These are phyloP conservation scores for Hura crepitans DNA, from an alignment of 441 rosid genomes.

Conservation along the genomic window DNA sequence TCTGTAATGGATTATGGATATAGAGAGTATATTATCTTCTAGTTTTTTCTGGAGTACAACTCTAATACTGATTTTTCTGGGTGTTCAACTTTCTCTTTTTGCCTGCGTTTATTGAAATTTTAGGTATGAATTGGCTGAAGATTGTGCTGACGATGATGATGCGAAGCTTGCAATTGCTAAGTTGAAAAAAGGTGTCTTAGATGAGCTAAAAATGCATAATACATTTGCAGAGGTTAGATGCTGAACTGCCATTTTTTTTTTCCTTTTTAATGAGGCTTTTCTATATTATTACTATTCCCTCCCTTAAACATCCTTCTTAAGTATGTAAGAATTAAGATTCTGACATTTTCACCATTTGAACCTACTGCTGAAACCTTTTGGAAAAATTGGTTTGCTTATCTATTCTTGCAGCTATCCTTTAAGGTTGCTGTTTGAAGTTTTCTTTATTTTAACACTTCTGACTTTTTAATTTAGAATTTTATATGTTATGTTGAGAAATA, in stretches of 20 bases:
- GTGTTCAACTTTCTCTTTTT: slow-evolving; percentile 1
- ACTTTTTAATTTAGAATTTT: not conserved
- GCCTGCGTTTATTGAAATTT: slow-evolving; percentile 1
- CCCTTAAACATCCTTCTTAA: not conserved
- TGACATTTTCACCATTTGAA: not conserved
- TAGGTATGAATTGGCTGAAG: slow-evolving; percentile 72
- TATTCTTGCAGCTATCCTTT: not conserved
- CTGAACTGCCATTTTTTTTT: not conserved
- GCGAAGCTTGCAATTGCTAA: slow-evolving; percentile 49
- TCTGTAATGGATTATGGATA: not conserved
- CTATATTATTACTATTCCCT: not conserved
- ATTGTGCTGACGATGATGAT: slow-evolving; percentile 78
- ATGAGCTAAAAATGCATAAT: slow-evolving; percentile 63
- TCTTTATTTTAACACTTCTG: not conserved
- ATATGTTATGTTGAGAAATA: not conserved
- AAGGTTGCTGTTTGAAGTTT: not conserved
- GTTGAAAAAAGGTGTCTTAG: slow-evolving; percentile 50
- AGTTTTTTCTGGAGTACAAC: slow-evolving; percentile 6
- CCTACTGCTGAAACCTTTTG: not conserved
- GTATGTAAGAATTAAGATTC: not conserved
- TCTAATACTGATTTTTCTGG: not conserved
- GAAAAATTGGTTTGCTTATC: not conserved
- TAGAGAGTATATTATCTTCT: slow-evolving; percentile 4
- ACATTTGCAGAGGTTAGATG: slow-evolving; percentile 50
- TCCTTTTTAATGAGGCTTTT: not conserved